Evolutionary conservation across 1,284 basidiomycete genomes (phyloP).

Genomic region (Sparassis latifolia): DNA sequence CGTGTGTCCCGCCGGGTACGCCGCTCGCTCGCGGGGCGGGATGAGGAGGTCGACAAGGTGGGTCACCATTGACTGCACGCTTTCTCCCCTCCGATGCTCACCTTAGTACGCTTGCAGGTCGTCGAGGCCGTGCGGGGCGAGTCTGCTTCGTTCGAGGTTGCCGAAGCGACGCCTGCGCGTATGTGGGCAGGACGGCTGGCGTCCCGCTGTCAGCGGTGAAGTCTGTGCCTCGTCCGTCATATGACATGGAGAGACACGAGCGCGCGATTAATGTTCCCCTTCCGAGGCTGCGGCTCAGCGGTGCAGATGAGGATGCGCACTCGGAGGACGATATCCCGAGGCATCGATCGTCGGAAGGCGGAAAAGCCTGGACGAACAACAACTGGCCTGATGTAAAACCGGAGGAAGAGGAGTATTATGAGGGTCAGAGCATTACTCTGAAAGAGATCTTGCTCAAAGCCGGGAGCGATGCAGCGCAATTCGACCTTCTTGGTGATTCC

Average conservation of each 20-base stretch:
- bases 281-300: slow-evolving; percentile 5
- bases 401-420: slow-evolving; percentile 12
- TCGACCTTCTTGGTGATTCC: slow-evolving; percentile 8
- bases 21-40: no score
- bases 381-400: not conserved
- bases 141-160: slow-evolving; percentile 12
- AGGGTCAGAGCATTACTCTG: slow-evolving; percentile 20
- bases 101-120: slow-evolving; percentile 8
- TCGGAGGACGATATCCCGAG: slow-evolving; percentile 7
- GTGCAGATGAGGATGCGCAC: slow-evolving; percentile 2
- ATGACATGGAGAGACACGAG: slow-evolving; percentile 16
- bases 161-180: slow-evolving; percentile 4
- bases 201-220: slow-evolving; percentile 16
- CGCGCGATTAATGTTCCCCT: slow-evolving; percentile 3
- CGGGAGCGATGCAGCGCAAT: slow-evolving; percentile 9
- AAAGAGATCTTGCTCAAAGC: slow-evolving; percentile 21
- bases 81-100: no score
- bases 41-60: no score
- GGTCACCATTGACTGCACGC: no score
- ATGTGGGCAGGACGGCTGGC: slow-evolving; percentile 10
- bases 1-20: no score
- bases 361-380: slow-evolving; percentile 7
- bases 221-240: slow-evolving; percentile 14
- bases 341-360: not conserved
- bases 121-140: slow-evolving; percentile 14